Conservation (phyloP, 129 eudicot genomes). For the Chrysanthemum lavandulifolium region DNA sequence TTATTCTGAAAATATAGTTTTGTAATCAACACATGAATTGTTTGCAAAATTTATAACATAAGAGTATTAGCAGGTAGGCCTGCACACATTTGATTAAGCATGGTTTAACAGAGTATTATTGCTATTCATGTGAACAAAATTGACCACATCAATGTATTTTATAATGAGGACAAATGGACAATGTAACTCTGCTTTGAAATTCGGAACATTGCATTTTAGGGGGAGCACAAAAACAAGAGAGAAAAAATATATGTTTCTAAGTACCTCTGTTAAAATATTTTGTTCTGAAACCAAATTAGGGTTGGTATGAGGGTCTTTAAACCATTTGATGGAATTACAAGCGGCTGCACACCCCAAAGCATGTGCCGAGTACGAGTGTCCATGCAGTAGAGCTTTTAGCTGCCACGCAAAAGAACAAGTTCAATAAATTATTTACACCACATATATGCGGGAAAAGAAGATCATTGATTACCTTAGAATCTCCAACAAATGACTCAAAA, state of each 20-base stretch:
- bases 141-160: background rate
- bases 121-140: background rate
- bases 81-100: too few species aligned
- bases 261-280: constrained; percentile 68
- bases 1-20: too few species aligned
- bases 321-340: constrained; percentile 75
- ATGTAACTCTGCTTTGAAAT: background rate
- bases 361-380: constrained; percentile 96
- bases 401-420: constrained; percentile 32
- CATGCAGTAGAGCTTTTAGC: constrained; percentile 92
- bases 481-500: constrained; percentile 80
- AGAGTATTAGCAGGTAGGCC: too few species aligned
- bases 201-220: background rate
- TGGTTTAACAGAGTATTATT: background rate
- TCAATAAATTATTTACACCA: background rate
- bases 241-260: background rate
- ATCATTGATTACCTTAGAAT: constrained; percentile 66
- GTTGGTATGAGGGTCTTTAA: constrained; percentile 67
- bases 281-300: constrained; percentile 50
- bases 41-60: too few species aligned
- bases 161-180: background rate
- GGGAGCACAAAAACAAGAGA: background rate
- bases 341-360: constrained; percentile 93
- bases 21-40: too few species aligned
- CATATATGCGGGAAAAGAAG: constrained; percentile 6